Conservation (phyloP, 495 filamentous ascomycete species). For the Talaromyces borbonicus region DNA sequence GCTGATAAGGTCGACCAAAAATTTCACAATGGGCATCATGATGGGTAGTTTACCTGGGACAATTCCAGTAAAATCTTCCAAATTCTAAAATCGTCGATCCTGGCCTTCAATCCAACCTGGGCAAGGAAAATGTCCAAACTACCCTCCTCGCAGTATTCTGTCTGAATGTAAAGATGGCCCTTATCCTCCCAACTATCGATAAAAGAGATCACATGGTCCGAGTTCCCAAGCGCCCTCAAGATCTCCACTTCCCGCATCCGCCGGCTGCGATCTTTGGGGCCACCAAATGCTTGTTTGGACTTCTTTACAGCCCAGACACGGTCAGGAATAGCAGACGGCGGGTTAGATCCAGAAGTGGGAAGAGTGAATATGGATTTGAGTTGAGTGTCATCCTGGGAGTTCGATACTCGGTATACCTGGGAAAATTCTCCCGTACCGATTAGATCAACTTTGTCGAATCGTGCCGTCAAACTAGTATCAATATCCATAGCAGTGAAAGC, state of each 20-base stretch:
- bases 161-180: slow-evolving; percentile 85
- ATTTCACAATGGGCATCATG: background rate
- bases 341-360: slow-evolving; percentile 23
- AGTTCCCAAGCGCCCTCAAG: slow-evolving; percentile 57
- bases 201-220: slow-evolving; percentile 75
- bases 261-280: slow-evolving; percentile 61
- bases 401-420: slow-evolving; percentile 71
- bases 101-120: slow-evolving; percentile 66
- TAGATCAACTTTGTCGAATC: slow-evolving; percentile 67
- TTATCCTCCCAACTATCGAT: slow-evolving; percentile 78
- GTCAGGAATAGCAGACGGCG: slow-evolving; percentile 33
- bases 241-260: slow-evolving; percentile 75
- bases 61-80: slow-evolving; percentile 94
- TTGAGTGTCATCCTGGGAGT: slow-evolving; percentile 30
- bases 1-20: too few relatives aligned
- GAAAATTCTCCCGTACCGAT: slow-evolving; percentile 89
- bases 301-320: slow-evolving; percentile 90
- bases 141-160: slow-evolving; percentile 89
- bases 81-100: slow-evolving; percentile 92
- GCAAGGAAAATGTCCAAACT: slow-evolving; percentile 75
- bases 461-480: slow-evolving; percentile 54
- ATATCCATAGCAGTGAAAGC: slow-evolving; percentile 51
- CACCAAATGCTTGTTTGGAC: slow-evolving; percentile 64
- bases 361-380: slow-evolving; percentile 37
- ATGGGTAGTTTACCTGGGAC: slow-evolving; percentile 48